Conservation (phyloP, 495 filamentous ascomycete genomes). For the Baudoinia panamericana region DNA sequence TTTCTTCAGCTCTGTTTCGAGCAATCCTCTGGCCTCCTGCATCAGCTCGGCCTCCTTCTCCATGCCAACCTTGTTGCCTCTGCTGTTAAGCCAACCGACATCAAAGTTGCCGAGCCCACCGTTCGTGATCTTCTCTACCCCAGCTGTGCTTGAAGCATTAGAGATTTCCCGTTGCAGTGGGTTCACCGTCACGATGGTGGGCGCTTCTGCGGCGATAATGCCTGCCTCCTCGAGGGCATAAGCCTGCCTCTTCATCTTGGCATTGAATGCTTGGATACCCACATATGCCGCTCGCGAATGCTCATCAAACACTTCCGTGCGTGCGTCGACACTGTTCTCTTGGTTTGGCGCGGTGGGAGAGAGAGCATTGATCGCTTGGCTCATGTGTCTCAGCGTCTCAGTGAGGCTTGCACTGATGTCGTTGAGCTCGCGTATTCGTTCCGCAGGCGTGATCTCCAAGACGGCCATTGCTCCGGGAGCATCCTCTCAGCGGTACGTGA, state of each 20-base stretch:
- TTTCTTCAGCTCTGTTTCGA: slow-evolving; percentile 27
- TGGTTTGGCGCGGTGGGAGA: slow-evolving; percentile 22
- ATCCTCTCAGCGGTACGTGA: too few relatives aligned
- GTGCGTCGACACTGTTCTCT: slow-evolving; percentile 28
- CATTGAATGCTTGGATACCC: slow-evolving; percentile 35
- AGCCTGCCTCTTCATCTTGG: slow-evolving; percentile 58
- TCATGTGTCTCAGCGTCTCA: slow-evolving; percentile 52
- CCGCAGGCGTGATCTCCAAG: slow-evolving; percentile 25
- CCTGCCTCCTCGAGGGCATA: slow-evolving; percentile 65
- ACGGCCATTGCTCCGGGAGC: too few relatives aligned
- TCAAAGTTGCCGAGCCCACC: slow-evolving; percentile 53
- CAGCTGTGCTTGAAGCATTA: background rate
- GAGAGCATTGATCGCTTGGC: slow-evolving; percentile 54
- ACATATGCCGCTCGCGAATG: slow-evolving; percentile 52
- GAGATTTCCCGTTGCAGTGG: background rate
- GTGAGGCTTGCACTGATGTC: slow-evolving; percentile 54
- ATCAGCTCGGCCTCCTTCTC: slow-evolving; percentile 71
- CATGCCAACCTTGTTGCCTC: slow-evolving; percentile 59
- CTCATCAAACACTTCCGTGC: slow-evolving; percentile 46
- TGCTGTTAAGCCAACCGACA: slow-evolving; percentile 73
- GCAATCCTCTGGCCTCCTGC: slow-evolving; percentile 43
- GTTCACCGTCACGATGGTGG: slow-evolving; percentile 12
- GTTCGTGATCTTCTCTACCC: slow-evolving; percentile 30
- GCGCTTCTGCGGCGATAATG: slow-evolving; percentile 44
- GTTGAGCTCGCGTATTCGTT: slow-evolving; percentile 66